These are phyloP conservation scores for Saccharomycopsis oosterbeekiorum DNA, from an alignment of 805 yeast species.

Conservation along the genomic window DNA sequence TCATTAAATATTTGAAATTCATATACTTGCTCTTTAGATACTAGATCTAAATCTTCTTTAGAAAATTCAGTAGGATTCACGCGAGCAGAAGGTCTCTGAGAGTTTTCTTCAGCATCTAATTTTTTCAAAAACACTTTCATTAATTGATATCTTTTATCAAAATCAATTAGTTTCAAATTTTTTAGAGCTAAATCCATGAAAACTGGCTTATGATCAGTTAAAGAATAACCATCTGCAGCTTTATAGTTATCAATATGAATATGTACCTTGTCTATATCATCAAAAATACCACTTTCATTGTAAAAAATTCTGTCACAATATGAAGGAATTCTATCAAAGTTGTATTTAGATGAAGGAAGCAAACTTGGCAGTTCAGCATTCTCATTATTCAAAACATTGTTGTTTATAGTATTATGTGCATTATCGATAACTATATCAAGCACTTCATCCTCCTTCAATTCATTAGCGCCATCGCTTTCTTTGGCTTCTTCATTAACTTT, in stretches of 20 bases:
- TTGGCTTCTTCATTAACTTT: too few species aligned
- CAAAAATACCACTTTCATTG: slow-evolving; percentile 23
- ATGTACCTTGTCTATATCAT: slow-evolving; percentile 22
- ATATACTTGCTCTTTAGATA: slow-evolving; percentile 20
- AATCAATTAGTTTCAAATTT: slow-evolving; percentile 30
- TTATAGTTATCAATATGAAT: slow-evolving; percentile 22
- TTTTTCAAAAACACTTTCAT: slow-evolving; percentile 31
- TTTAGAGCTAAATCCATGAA: slow-evolving; percentile 25
- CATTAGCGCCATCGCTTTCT: too few species aligned
- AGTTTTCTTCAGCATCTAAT: slow-evolving; percentile 36
- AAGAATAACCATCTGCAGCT: slow-evolving; percentile 20
- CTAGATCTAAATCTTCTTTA: slow-evolving; percentile 22
- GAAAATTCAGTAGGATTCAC: slow-evolving; percentile 29
- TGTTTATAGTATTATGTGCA: neutral
- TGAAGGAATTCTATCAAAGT: slow-evolving; percentile 38
- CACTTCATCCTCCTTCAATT: neutral
- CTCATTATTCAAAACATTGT: neutral
- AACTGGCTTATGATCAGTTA: slow-evolving; percentile 53
- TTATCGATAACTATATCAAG: neutral
- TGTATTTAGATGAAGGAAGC: slow-evolving; percentile 18
- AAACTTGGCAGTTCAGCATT: neutral
- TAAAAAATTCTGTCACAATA: slow-evolving; percentile 50
- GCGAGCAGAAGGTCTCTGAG: slow-evolving; percentile 31
- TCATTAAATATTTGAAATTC: slow-evolving; percentile 29
- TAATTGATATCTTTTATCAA: slow-evolving; percentile 26